phyloP scores from a whole-genome alignment of 768 basidiomycete genomes.

The Calocybe cyanea region DNA sequence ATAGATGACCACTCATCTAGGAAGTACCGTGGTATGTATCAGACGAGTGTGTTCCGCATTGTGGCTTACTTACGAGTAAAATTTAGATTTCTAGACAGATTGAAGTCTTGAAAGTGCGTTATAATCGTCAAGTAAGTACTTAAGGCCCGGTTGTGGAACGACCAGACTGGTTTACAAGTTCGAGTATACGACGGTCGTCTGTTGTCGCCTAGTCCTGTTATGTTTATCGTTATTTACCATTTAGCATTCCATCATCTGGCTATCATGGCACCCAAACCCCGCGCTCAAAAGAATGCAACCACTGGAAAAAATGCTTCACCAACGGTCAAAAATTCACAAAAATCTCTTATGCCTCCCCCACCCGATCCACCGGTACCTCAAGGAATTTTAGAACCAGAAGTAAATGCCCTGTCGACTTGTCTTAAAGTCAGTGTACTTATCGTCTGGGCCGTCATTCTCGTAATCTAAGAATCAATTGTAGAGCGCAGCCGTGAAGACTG shows the following conservation, averaged over 20 bases:
- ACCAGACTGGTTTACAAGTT: no score
- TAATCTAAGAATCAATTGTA: constrained; percentile 14
- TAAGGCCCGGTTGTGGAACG: no score
- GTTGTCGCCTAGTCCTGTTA: no score
- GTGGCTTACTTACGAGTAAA: no score
- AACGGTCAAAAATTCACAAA: constrained; percentile 19
- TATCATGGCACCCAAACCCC: constrained; percentile 45
- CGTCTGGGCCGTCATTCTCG: constrained; percentile 2
- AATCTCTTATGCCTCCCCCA: constrained; percentile 53
- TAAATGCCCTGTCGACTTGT: constrained; percentile 50
- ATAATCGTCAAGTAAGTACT: no score
- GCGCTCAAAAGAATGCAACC: constrained; percentile 27
- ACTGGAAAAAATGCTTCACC: constrained; percentile 18
- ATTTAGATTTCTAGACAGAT: no score
- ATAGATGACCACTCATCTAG: no score
- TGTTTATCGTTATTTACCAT: constrained; percentile 3
- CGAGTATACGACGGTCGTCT: no score
- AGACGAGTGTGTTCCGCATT: no score
- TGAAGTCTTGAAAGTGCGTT: no score
- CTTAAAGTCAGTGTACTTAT: constrained; percentile 45
- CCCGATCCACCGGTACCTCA: constrained; percentile 38
- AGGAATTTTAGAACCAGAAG: constrained; percentile 60
- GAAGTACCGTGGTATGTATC: no score
- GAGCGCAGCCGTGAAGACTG: constrained; percentile 70
- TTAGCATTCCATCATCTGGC: background rate